Conservation (phyloP, 2,329 filamentous ascomycete genomes). For the Fusarium protoensiforme region DNA sequence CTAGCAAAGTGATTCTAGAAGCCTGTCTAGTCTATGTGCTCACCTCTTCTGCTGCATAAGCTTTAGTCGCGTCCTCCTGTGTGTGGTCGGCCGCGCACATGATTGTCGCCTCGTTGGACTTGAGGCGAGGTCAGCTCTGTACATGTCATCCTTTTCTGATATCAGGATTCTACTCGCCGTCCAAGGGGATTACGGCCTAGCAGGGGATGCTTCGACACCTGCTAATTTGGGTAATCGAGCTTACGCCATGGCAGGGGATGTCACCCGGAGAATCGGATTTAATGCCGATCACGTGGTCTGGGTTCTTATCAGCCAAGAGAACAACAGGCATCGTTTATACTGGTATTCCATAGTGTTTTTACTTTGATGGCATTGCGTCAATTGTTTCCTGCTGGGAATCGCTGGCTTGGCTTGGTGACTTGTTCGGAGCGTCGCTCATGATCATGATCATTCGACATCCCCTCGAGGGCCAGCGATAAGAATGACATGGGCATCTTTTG, state of each 20-base stretch:
- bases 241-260: neutral
- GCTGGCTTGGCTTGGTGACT: neutral
- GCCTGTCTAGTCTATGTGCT: constrained; percentile 53
- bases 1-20: constrained; percentile 67
- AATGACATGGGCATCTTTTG: neutral
- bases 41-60: constrained; percentile 54
- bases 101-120: constrained; percentile 68
- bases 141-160: constrained; percentile 52
- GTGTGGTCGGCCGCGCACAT: constrained; percentile 71
- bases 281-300: neutral
- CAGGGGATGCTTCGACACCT: neutral
- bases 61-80: constrained; percentile 62
- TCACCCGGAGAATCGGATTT: neutral
- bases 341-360: neutral
- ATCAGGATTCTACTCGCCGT: constrained; percentile 47
- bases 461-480: neutral
- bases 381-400: neutral
- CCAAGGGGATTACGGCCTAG: neutral
- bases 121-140: constrained; percentile 58
- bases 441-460: neutral
- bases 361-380: neutral
- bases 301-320: neutral
- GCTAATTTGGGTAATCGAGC: neutral
- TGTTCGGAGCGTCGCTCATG: neutral
- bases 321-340: neutral